Conservation (phyloP, 1,284 basidiomycete genomes). For the Ustilago xerochloae region DNA sequence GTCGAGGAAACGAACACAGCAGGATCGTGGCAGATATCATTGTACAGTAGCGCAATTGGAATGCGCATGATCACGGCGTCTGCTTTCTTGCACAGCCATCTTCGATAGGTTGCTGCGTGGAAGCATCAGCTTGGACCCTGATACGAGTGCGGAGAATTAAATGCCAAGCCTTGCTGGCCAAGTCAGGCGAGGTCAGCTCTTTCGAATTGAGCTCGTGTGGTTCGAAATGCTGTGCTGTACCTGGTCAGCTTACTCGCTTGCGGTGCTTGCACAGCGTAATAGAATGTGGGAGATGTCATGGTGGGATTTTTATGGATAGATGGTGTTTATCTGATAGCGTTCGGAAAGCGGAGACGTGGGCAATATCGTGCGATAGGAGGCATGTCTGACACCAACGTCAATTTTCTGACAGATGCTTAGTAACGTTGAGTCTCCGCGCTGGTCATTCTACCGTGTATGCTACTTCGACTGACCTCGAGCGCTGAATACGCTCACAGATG, state of each 20-base stretch:
- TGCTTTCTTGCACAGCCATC: background rate
- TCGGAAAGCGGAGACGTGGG: background rate
- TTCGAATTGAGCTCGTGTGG: background rate
- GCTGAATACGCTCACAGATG: too few relatives aligned
- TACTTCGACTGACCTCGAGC: too few relatives aligned
- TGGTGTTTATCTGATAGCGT: background rate
- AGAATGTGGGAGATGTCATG: too few relatives aligned
- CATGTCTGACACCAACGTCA: too few relatives aligned
- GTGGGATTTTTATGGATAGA: too few relatives aligned
- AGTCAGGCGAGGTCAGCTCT: background rate
- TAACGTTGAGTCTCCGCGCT: background rate
- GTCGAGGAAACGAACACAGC: too few relatives aligned
- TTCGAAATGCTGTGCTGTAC: background rate
- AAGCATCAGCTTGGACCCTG: background rate
- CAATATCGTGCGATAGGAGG: background rate
- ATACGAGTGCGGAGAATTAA: background rate
- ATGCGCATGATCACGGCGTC: too few relatives aligned
- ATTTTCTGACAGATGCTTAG: constrained; percentile 1
- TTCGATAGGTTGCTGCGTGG: background rate
- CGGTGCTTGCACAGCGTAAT: too few relatives aligned
- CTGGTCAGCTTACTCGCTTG: too few relatives aligned
- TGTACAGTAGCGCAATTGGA: too few relatives aligned
- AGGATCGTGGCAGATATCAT: too few relatives aligned
- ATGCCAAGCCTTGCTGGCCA: background rate
- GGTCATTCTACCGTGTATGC: too few relatives aligned